Percentiles rank a stretch among this genome's conserved stretches.
phyloP scores from a whole-genome alignment of 805 yeast genomes.

The Dipodascus geniculatus region DNA sequence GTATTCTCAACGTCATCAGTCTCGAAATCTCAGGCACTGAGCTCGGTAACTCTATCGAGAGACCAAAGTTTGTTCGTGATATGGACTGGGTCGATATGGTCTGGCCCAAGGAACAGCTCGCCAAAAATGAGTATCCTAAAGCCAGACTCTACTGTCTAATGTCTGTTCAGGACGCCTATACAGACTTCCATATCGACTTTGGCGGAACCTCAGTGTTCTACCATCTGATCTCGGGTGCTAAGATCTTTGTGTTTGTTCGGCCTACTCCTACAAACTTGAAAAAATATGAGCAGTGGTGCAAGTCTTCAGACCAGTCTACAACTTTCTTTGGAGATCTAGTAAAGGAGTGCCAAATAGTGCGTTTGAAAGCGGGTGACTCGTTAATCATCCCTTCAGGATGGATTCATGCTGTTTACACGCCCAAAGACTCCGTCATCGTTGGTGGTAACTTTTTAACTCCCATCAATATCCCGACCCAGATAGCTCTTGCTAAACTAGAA shows the following conservation, averaged over 20 bases:
- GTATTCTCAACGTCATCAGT: conserved; percentile 71
- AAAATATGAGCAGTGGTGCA: conserved; percentile 63
- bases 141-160: conserved; percentile 66
- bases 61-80: conserved; percentile 57
- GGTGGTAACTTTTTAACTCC: conserved; percentile 81
- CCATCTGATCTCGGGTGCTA: conserved; percentile 64
- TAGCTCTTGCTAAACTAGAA: conserved; percentile 53
- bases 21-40: conserved; percentile 58
- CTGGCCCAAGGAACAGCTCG: conserved; percentile 34
- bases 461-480: conserved; percentile 49
- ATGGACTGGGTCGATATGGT: conserved; percentile 59
- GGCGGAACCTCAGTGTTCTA: conserved; percentile 90
- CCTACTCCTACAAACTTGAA: conserved; percentile 55
- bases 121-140: conserved; percentile 21
- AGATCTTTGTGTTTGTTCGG: conserved; percentile 66
- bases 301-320: conserved; percentile 45
- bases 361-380: conserved; percentile 52
- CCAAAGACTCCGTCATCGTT: conserved; percentile 65
- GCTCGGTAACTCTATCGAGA: conserved; percentile 36
- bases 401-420: conserved; percentile 86
- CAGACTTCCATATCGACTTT: conserved; percentile 87
- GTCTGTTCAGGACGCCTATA: conserved; percentile 71
- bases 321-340: conserved; percentile 51
- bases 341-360: conserved; percentile 41
- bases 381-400: conserved; percentile 83